Evolutionary conservation across 495 filamentous ascomycete species (phyloP).

Genomic region (Daldinia loculata): DNA sequence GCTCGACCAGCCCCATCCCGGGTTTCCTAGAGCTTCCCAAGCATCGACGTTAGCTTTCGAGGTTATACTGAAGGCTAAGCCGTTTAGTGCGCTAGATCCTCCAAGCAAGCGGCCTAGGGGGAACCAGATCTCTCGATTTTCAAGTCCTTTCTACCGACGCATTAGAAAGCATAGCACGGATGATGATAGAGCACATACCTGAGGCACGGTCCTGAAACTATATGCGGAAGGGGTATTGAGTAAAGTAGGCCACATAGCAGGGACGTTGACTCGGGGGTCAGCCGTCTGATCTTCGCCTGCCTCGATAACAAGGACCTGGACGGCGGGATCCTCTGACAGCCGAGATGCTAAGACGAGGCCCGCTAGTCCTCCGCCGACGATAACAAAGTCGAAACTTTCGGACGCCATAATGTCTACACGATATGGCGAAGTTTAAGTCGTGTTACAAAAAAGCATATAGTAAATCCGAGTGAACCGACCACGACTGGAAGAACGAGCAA

Average conservation of each 20-base stretch:
- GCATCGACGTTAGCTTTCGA: conserved; percentile 33
- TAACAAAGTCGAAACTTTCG: conserved; percentile 53
- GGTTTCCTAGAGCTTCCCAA: conserved; percentile 51
- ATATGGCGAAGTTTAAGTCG: background rate
- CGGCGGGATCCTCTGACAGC: conserved; percentile 54
- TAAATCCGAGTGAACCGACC: too few species aligned
- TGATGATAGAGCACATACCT: background rate
- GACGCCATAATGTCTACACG: background rate
- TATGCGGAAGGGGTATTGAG: conserved; percentile 1
- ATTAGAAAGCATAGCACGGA: background rate
- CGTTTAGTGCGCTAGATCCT: conserved; percentile 11
- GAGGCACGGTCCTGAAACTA: conserved; percentile 16
- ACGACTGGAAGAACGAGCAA: too few species aligned
- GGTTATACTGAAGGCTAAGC: background rate
- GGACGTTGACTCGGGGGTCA: conserved; percentile 10
- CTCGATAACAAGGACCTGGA: conserved; percentile 59
- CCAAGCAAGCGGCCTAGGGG: conserved; percentile 30
- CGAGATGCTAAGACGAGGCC: conserved; percentile 61
- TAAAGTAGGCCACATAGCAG: conserved; percentile 18
- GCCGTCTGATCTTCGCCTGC: conserved; percentile 46
- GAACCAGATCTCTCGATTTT: conserved; percentile 9
- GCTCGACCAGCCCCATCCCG: conserved; percentile 34
- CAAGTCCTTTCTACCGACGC: background rate
- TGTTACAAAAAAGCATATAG: too few species aligned
- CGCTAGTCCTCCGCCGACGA: conserved; percentile 59